These are phyloP conservation scores for Lathyrus tuberosus DNA, from an alignment of 306 rosid genomes.

Conservation along the genomic window DNA sequence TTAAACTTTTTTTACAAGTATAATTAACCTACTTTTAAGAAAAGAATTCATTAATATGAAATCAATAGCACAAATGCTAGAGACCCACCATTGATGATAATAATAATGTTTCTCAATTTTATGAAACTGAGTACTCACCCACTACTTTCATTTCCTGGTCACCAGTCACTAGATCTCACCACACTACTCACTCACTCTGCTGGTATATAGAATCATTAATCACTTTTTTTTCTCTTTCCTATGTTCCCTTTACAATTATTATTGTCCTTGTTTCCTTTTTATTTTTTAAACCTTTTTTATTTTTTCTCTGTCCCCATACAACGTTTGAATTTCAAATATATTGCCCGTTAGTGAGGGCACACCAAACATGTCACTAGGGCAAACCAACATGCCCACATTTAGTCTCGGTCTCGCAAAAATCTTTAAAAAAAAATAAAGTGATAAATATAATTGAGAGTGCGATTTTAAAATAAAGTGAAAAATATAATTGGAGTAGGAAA, in stretches of 20 bases:
- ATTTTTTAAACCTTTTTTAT: background rate
- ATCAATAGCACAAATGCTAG: slow-evolving; percentile 23
- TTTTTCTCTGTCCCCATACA: background rate
- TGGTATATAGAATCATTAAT: slow-evolving; percentile 40
- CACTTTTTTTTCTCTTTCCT: slow-evolving; percentile 29
- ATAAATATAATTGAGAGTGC: too few relatives aligned
- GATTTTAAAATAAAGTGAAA: too few relatives aligned
- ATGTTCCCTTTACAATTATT: slow-evolving; percentile 36
- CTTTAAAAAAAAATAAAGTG: too few relatives aligned
- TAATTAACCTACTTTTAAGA: slow-evolving; percentile 47
- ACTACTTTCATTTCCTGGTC: slow-evolving; percentile 47
- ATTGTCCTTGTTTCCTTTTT: slow-evolving; percentile 34
- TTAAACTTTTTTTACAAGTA: slow-evolving; percentile 35
- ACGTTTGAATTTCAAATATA: slow-evolving; percentile 40
- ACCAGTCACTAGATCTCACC: slow-evolving; percentile 40
- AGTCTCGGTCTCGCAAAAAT: too few relatives aligned
- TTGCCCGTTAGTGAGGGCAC: slow-evolving; percentile 46
- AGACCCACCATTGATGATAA: slow-evolving; percentile 62
- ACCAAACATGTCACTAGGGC: slow-evolving; percentile 31
- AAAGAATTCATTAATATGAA: slow-evolving; percentile 26
- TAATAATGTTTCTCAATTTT: slow-evolving; percentile 44
- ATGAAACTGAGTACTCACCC: slow-evolving; percentile 45
- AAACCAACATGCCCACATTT: too few relatives aligned
- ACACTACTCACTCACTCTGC: slow-evolving; percentile 34
- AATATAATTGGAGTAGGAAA: too few relatives aligned